Percentiles rank a stretch among this genome's conserved stretches.
These are phyloP conservation scores for Paraphoma chrysanthemicola DNA, from an alignment of 2,329 filamentous ascomycete species.

Conservation along the genomic window DNA sequence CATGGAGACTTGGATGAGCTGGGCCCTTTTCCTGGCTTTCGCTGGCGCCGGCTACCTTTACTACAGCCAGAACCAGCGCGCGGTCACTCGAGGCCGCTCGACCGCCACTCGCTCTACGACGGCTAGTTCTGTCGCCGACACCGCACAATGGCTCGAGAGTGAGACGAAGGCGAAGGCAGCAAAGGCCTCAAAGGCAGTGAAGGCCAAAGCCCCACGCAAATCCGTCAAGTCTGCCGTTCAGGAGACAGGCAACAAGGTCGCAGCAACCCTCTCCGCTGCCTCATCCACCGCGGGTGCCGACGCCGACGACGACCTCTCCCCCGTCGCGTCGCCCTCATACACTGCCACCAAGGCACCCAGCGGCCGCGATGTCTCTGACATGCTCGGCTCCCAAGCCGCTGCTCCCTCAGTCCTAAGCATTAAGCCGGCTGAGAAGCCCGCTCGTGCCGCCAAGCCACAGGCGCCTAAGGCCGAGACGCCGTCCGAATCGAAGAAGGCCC, in stretches of 20 bases:
- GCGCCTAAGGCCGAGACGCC: slow-evolving; percentile 60
- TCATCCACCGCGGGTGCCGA: slow-evolving; percentile 78
- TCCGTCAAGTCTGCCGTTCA: slow-evolving; percentile 44
- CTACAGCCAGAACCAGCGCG: slow-evolving; percentile 32
- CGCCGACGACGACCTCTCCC: slow-evolving; percentile 81
- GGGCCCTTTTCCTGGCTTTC: slow-evolving; percentile 41
- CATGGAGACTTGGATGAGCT: slow-evolving; percentile 45
- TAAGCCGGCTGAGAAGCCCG: slow-evolving; percentile 68
- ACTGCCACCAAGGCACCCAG: slow-evolving; percentile 55
- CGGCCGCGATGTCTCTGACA: slow-evolving; percentile 80
- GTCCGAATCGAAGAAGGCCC: slow-evolving; percentile 90
- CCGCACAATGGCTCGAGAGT: slow-evolving; percentile 34
- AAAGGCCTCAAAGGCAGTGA: slow-evolving; percentile 26
- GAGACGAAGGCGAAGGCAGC: slow-evolving; percentile 36
- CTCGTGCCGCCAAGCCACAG: slow-evolving; percentile 67
- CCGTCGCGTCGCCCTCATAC: slow-evolving; percentile 69
- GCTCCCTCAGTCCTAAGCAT: slow-evolving; percentile 80
- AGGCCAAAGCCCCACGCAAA: slow-evolving; percentile 44
- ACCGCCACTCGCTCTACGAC: slow-evolving; percentile 28
- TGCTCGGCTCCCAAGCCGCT: slow-evolving; percentile 77
- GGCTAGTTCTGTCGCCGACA: slow-evolving; percentile 26
- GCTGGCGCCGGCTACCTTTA: slow-evolving; percentile 37
- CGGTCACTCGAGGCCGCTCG: slow-evolving; percentile 35
- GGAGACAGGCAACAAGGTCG: slow-evolving; percentile 42
- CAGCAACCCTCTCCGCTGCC: slow-evolving; percentile 35